Conservation (phyloP, 345 rosid genomes). For the Lepidium aucheri region DNA sequence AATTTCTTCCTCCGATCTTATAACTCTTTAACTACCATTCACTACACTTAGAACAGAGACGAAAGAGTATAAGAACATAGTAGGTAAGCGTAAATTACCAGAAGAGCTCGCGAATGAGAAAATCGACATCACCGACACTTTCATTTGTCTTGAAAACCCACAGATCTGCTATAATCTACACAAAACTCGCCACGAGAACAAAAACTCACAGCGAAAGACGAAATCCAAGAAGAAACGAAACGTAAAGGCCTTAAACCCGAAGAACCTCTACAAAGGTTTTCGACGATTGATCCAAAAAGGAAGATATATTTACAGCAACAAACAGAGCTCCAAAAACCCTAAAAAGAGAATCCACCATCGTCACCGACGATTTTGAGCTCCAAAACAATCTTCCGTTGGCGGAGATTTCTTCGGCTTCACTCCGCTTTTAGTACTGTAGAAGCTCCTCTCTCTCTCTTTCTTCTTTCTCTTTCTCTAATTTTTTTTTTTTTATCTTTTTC, state of each 20-base stretch:
- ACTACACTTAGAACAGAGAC: background rate
- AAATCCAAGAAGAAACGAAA: conserved; percentile 3
- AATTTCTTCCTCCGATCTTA: background rate
- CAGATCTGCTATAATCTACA: conserved; percentile 20
- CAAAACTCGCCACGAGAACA: conserved; percentile 8
- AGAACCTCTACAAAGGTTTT: conserved; percentile 14
- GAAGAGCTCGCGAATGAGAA: conserved; percentile 16
- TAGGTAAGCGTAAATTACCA: conserved; percentile 8
- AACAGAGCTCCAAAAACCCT: conserved; percentile 30
- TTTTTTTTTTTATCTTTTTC: background rate
- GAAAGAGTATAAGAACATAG: background rate
- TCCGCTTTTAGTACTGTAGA: conserved; percentile 30
- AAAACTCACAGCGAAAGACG: conserved; percentile 14
- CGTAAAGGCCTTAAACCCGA: conserved; percentile 11
- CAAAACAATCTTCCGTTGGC: conserved; percentile 30
- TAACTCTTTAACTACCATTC: background rate
- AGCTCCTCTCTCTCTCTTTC: conserved; percentile 2
- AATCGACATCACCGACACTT: conserved; percentile 29
- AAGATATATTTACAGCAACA: conserved; percentile 12
- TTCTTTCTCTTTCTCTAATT: background rate
- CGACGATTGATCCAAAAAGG: conserved; percentile 35
- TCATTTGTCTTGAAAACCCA: background rate
- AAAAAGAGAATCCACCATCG: conserved; percentile 40
- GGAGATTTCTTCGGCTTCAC: conserved; percentile 45
- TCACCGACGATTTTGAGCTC: conserved; percentile 25